phyloP scores from a whole-genome alignment of 352 stramenopile species.

The Globisporangium carolinianum region DNA sequence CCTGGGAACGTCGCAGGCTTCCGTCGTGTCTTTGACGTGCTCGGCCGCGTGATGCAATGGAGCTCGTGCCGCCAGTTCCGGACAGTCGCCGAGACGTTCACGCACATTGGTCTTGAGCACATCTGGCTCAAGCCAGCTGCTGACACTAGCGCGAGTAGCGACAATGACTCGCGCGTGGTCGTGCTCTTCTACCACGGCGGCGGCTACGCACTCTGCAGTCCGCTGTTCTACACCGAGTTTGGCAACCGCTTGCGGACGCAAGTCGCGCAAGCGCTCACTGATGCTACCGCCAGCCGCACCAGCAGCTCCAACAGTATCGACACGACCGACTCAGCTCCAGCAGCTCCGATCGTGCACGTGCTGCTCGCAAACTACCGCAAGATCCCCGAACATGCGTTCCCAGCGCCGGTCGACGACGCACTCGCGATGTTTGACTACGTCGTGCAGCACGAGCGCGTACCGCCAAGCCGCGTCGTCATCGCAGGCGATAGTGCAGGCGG shows the following conservation, averaged over 20 bases:
- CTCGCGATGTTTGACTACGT: slow-evolving; percentile 35
- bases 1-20: slow-evolving; percentile 5
- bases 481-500: slow-evolving; percentile 30
- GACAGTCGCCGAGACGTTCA: slow-evolving; percentile 5
- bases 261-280: slow-evolving; percentile 11
- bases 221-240: slow-evolving; percentile 29
- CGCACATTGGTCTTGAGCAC: slow-evolving; percentile 35
- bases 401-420: slow-evolving; percentile 24
- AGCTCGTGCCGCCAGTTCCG: slow-evolving; percentile 1
- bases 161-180: slow-evolving; percentile 12
- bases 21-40: not conserved
- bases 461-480: slow-evolving; percentile 28
- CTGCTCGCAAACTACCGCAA: slow-evolving; percentile 44
- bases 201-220: slow-evolving; percentile 34
- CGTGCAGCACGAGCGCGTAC: slow-evolving; percentile 23
- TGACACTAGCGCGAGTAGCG: not conserved
- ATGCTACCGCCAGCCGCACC: not conserved
- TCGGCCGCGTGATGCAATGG: not conserved
- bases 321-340: no score
- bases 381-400: slow-evolving; percentile 24
- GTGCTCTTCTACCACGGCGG: slow-evolving; percentile 55
- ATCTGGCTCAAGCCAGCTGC: slow-evolving; percentile 25
- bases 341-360: slow-evolving; percentile 19
- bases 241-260: slow-evolving; percentile 16
- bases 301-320: no score